Base-by-base conservation (phyloP, 208 protist species). In the Leishmania turanica region DNA sequence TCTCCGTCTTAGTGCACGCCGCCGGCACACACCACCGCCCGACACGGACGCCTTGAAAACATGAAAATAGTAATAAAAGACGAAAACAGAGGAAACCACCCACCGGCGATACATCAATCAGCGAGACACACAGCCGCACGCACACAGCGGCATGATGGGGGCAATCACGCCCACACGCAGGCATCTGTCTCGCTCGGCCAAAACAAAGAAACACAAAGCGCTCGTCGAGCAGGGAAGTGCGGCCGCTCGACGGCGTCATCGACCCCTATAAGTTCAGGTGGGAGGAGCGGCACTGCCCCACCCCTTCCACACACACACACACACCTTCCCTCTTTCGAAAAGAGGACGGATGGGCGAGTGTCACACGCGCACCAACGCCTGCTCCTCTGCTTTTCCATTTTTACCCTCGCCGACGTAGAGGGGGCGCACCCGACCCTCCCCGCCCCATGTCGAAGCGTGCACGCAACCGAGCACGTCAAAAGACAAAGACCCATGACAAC, bases 61-160 rank as follows among this genome's bases (percentile, higher is more conserved):
- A 70, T 40, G 6, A 83, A 54, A 83, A 60, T 27, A 78, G 56
- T 51, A 69, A 65, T 13, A 75, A 53, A 37, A 45, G 60, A 66
- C 11, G 15, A 27, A 69, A 64, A 60, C 24, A 77, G 51, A 75
- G 72, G 21, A 34, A 21, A 73, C 19, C 51, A 21, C 31, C 51
- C 49, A 24, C n/a, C 53, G 75, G n/a, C 51, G 53, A 60, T 54
- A 71, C 51, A 80, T 80, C 62, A 60, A 31, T 76, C 49, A 42
- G 31, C 8, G 47, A 76, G 17, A 62, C 70, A 37, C 70, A 56
- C 42, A 34, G 11, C 21, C 42, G 27, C 47, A 40, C n/a, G 7
- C 17, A n/a, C 37, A 9, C 19, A 24, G 17, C 2, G 51, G 51
- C 9, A 54, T 21, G 34, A 49, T 15, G 5, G 40, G 31, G 31